phyloP scores from a whole-genome alignment of 805 yeast genomes.

The Grigorovia yakushimaensis region DNA sequence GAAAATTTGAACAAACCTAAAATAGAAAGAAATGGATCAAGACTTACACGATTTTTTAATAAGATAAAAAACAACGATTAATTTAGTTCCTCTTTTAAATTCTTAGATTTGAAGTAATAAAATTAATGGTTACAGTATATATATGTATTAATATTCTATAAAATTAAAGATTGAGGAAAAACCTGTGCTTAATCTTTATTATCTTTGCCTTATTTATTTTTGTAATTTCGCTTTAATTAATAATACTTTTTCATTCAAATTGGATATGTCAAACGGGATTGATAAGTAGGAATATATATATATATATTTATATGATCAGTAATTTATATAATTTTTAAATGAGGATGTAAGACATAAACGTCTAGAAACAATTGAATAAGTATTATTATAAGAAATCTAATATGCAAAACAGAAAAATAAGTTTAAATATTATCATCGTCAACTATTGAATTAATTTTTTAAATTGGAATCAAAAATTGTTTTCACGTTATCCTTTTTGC shows the following conservation, averaged over 20 bases:
- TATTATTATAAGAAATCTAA: too few relatives aligned
- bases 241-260: too few relatives aligned
- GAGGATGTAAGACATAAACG: neutral
- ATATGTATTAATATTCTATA: neutral
- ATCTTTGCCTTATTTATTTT: too few relatives aligned
- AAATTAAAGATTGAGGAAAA: neutral
- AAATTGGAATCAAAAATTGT: too few relatives aligned
- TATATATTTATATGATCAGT: too few relatives aligned
- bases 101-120: too few relatives aligned
- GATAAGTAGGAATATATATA: neutral
- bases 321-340: too few relatives aligned
- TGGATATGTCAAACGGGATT: neutral
- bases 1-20: neutral
- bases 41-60: neutral
- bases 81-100: neutral
- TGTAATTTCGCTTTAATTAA: neutral
- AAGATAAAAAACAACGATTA: neutral
- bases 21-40: neutral
- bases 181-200: neutral
- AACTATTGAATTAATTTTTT: too few relatives aligned
- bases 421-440: too few relatives aligned
- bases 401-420: too few relatives aligned
- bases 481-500: too few relatives aligned
- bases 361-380: too few relatives aligned
- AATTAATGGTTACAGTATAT: neutral